These are phyloP conservation scores for Alopecurus myosuroides DNA, from an alignment of 176 grass and related monocot genomes.

Conservation along the genomic window DNA sequence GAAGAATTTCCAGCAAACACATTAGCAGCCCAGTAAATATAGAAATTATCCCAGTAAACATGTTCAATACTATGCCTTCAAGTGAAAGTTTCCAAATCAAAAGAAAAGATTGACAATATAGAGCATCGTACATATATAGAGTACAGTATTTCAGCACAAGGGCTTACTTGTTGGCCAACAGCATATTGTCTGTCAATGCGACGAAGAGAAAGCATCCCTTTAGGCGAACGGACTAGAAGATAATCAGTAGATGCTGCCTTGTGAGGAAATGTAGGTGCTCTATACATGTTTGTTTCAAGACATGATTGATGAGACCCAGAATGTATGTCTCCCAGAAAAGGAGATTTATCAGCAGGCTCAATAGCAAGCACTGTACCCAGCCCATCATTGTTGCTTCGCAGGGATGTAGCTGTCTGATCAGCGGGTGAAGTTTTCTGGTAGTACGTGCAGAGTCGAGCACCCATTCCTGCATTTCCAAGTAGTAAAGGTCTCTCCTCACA, in stretches of 20 bases:
- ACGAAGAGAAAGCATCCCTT: conserved; percentile 81
- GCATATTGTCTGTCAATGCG: conserved; percentile 80
- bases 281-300: conserved; percentile 93
- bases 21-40: background rate
- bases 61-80: background rate
- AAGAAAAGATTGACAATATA: background rate
- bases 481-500: conserved; percentile 96
- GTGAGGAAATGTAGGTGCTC: conserved; percentile 85
- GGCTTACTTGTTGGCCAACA: conserved; percentile 88
- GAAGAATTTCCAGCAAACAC: background rate
- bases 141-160: conserved; percentile 4
- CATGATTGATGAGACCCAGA: conserved; percentile 73
- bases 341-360: conserved; percentile 87
- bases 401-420: conserved; percentile 59
- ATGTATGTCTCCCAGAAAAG: conserved; percentile 82
- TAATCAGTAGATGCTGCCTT: conserved; percentile 78
- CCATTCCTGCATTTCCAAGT: conserved; percentile 91
- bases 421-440: conserved; percentile 77
- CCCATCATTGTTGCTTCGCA: conserved; percentile 56
- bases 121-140: conserved; percentile 5
- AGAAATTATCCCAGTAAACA: background rate
- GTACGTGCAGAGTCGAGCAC: conserved; percentile 88
- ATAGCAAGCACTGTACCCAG: conserved; percentile 72
- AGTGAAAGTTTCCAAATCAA: background rate
- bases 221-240: conserved; percentile 85